Percentiles rank a stretch among this genome's conserved stretches.
Conservation (phyloP, 2,329 filamentous ascomycete genomes). For the Xylaria hypoxylon region DNA sequence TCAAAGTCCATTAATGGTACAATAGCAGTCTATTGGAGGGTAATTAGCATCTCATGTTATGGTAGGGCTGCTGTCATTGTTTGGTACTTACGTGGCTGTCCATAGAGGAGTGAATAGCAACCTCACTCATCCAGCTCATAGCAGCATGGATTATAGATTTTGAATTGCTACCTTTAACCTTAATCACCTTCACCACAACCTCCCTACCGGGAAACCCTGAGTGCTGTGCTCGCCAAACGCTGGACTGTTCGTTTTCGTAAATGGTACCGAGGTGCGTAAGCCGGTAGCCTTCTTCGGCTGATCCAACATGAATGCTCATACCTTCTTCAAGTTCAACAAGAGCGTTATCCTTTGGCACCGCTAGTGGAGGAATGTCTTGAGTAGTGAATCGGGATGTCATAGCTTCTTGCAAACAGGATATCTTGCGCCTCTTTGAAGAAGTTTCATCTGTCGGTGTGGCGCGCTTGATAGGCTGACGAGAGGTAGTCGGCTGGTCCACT, state of each 20-base stretch:
- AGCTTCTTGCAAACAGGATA: background rate
- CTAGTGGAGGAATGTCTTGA: background rate
- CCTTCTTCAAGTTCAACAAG: background rate
- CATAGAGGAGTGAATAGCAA: background rate
- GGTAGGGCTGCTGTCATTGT: background rate
- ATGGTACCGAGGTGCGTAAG: conserved; percentile 15
- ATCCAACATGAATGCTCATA: background rate
- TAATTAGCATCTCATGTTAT: background rate
- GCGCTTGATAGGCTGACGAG: background rate
- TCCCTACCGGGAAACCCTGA: background rate
- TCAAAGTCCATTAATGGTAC: conserved; percentile 11
- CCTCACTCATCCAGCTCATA: background rate
- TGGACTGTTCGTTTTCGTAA: background rate
- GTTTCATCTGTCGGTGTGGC: background rate
- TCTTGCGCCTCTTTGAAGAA: background rate
- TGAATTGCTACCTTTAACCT: background rate
- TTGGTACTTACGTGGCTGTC: conserved; percentile 10
- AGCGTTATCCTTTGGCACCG: background rate
- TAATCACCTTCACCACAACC: conserved; percentile 11
- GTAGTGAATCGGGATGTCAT: too few relatives aligned
- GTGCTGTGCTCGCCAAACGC: conserved; percentile 9
- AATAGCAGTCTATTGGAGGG: background rate
- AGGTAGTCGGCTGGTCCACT: background rate
- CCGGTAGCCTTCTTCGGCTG: conserved; percentile 7
- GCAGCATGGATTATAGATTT: background rate